Conservation (phyloP, 164 flowering plant species). For the Umbellularia californica region DNA sequence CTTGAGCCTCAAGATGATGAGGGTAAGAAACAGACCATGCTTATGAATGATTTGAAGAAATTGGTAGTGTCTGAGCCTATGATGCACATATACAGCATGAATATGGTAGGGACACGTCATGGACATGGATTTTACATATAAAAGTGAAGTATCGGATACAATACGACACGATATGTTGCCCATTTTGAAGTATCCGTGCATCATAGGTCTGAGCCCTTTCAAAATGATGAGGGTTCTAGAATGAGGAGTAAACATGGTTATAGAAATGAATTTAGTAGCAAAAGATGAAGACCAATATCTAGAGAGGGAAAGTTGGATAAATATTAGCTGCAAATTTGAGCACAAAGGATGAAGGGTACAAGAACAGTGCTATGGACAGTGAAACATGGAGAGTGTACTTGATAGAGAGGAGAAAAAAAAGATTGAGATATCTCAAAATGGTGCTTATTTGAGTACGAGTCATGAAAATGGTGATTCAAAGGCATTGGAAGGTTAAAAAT, state of each 20-base stretch:
- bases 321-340: background rate
- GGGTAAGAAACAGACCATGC: conserved; percentile 1
- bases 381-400: too few species aligned
- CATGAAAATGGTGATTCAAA: background rate
- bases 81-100: too few species aligned
- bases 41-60: conserved; percentile 18
- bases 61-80: conserved; percentile 10
- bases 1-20: conserved; percentile 8
- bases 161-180: too few species aligned
- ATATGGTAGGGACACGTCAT: too few species aligned
- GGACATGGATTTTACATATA: too few species aligned
- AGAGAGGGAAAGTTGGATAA: background rate
- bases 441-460: background rate
- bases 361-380: too few species aligned
- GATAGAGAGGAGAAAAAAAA: too few species aligned
- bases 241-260: conserved; percentile 14
- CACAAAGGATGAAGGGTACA: background rate
- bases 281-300: conserved; percentile 25
- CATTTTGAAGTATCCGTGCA: too few species aligned
- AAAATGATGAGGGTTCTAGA: conserved; percentile 8
- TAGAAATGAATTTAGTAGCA: conserved; percentile 20
- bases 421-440: background rate
- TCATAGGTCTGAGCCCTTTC: background rate
- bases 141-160: too few species aligned
- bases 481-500: background rate